Percentiles rank a stretch among this genome's conserved stretches.
Evolutionary conservation across 2,329 filamentous ascomycete species (phyloP).

Genomic region (Aspergillus fijiensis): DNA sequence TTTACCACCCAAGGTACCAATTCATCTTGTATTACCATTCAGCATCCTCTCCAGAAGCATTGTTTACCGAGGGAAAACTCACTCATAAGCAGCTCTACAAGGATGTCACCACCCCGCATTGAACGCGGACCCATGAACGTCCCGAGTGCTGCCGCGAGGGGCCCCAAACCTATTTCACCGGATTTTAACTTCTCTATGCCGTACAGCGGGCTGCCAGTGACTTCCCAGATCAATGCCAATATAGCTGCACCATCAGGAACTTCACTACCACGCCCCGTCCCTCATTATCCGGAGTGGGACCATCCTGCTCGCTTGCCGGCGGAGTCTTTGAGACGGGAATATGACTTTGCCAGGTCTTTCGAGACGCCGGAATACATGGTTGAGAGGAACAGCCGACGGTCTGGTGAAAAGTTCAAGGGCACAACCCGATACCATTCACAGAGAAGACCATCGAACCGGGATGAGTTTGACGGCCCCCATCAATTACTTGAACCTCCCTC

Average conservation of each 20-base stretch:
- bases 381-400: conserved; percentile 36
- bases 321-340: conserved; percentile 35
- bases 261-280: conserved; percentile 28
- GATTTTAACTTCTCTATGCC: conserved; percentile 34
- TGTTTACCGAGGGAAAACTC: conserved; percentile 19
- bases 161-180: conserved; percentile 24
- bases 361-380: conserved; percentile 39
- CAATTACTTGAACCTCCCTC: conserved; percentile 75
- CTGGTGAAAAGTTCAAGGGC: conserved; percentile 33
- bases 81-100: conserved; percentile 30
- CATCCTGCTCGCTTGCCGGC: conserved; percentile 30
- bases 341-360: conserved; percentile 30
- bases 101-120: conserved; percentile 30
- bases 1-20: conserved; percentile 41
- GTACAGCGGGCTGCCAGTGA: conserved; percentile 30
- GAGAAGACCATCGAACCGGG: conserved; percentile 73
- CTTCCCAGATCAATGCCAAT: conserved; percentile 28
- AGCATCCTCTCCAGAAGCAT: conserved; percentile 9
- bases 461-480: conserved; percentile 86
- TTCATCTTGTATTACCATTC: conserved; percentile 8
- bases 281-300: conserved; percentile 37
- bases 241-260: conserved; percentile 35
- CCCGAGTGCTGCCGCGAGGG: conserved; percentile 23
- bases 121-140: conserved; percentile 31
- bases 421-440: conserved; percentile 49